Conservation (phyloP, 106 monocot genomes). For the Dendrobium catenatum region DNA sequence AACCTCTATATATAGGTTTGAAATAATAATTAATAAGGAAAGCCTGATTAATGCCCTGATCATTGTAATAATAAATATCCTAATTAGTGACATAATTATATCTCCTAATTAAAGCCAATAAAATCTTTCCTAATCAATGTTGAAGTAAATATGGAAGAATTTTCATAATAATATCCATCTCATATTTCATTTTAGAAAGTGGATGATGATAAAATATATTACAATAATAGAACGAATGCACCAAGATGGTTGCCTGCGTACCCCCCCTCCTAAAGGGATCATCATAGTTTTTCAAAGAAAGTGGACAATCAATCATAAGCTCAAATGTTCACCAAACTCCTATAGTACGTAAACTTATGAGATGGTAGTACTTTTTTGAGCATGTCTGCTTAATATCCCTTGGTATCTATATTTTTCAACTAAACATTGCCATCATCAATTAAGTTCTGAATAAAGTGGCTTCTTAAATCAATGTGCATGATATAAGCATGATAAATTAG, state of each 20-base stretch:
- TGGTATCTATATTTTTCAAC: background rate
- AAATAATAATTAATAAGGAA: too few species aligned
- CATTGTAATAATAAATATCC: too few species aligned
- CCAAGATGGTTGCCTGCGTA: background rate
- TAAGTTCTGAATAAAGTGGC: background rate
- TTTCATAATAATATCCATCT: too few species aligned
- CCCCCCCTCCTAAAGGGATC: background rate
- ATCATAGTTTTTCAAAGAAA: background rate
- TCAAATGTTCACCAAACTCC: background rate
- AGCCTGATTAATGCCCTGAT: too few species aligned
- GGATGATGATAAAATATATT: too few species aligned
- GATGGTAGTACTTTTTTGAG: background rate
- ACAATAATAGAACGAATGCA: background rate
- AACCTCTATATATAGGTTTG: too few species aligned
- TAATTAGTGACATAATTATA: too few species aligned
- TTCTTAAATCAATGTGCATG: conserved; percentile 1
- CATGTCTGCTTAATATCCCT: too few species aligned
- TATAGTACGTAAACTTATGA: background rate
- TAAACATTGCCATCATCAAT: background rate
- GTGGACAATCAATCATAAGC: background rate
- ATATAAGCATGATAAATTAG: conserved; percentile 7
- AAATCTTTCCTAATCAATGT: too few species aligned
- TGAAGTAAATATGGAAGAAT: too few species aligned
- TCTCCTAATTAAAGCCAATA: too few species aligned
- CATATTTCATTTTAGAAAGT: too few species aligned